Evolutionary conservation across 2,329 filamentous ascomycete genomes (phyloP), one percentile per base, ranked within the genome.

Genomic region (Apiospora koreana): DNA sequence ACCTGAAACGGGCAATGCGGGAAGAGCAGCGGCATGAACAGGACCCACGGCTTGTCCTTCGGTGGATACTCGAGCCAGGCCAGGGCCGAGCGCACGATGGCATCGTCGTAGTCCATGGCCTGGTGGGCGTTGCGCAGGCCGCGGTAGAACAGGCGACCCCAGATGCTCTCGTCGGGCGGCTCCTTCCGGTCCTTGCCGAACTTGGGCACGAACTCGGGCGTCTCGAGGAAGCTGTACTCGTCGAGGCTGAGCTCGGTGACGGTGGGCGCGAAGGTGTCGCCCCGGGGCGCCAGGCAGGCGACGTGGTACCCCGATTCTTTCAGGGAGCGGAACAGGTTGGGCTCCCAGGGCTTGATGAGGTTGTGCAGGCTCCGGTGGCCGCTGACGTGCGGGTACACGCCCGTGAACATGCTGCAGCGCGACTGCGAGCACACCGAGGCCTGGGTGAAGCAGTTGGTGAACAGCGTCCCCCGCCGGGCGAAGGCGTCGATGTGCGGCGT

Each of bases 311-410:
- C 84, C 0, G 74, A 73, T 50, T 85, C 83, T 67, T 83, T 83
- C 16, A 85, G 71, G 2, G 76, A 80, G 9, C 82, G 80, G 71
- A 86, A 84, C 1, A 86, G 67, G 65, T 86, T 86, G 1, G 82
- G 83, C 71, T 86, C 83, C 82, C 82, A 83, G 0, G 83, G 83
- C 71, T 86, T 86, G 72, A 86, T 81, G 10, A 86, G 78, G 46
- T 84, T 85, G 23, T 86, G 78, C 5, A 86, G 80, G 31, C 78
- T 82, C 35, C 84, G 80, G 73, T 86, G 83, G 0, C 84, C 83
- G 28, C 76, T 80, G 18, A 85, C 83, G 68, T 86, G 84, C 0
- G 83, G 82, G 66, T 86, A 85, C 10, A 77, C 79, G 16, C 83
- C 84, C 0, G 83, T 86, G 69, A 85, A 86, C 79, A 86, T 84